Percentiles rank a stretch among this genome's conserved stretches.
Conservation (phyloP, 1,139 yeast genomes). For the Ogataea hybrid region DNA sequence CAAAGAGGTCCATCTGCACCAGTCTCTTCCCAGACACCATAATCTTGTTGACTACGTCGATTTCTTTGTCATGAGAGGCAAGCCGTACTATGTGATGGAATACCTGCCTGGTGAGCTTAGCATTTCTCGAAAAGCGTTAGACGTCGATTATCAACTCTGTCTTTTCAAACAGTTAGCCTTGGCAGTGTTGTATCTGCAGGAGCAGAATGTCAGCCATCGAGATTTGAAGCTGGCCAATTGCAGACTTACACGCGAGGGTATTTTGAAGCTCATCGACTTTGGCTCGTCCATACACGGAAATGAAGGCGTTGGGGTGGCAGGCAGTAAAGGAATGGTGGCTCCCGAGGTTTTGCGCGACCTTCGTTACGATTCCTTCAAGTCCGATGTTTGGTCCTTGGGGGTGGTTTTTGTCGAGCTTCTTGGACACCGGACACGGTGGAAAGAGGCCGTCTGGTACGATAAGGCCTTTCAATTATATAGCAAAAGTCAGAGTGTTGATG, state of each 20-base stretch:
- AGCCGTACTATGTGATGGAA: conserved; percentile 45
- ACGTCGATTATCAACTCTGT: conserved; percentile 38
- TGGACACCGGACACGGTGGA: conserved; percentile 15
- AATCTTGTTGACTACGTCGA: conserved; percentile 38
- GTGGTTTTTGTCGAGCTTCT: conserved; percentile 38
- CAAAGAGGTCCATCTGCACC: conserved; percentile 35
- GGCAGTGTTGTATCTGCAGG: conserved; percentile 45
- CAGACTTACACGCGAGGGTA: conserved; percentile 43
- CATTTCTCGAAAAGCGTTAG: conserved; percentile 37
- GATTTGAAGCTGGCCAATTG: conserved; percentile 57
- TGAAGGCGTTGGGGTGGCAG: conserved; percentile 44
- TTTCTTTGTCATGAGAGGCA: conserved; percentile 33
- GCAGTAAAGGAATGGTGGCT: conserved; percentile 45
- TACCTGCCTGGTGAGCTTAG: conserved; percentile 43
- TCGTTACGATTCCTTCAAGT: conserved; percentile 40
- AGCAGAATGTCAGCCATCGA: conserved; percentile 48
- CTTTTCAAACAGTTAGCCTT: conserved; percentile 45
- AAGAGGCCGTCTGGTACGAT: conserved; percentile 11
- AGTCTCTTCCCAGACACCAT: conserved; percentile 28
- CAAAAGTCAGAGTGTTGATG: not conserved
- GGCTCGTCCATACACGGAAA: conserved; percentile 40
- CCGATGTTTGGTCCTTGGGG: conserved; percentile 54
- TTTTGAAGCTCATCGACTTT: conserved; percentile 53
- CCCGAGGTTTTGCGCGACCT: conserved; percentile 46
- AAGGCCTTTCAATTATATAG: conserved; percentile 2